Base-by-base conservation (phyloP, 129 eudicot species). In the Flaveria sonorensis region DNA sequence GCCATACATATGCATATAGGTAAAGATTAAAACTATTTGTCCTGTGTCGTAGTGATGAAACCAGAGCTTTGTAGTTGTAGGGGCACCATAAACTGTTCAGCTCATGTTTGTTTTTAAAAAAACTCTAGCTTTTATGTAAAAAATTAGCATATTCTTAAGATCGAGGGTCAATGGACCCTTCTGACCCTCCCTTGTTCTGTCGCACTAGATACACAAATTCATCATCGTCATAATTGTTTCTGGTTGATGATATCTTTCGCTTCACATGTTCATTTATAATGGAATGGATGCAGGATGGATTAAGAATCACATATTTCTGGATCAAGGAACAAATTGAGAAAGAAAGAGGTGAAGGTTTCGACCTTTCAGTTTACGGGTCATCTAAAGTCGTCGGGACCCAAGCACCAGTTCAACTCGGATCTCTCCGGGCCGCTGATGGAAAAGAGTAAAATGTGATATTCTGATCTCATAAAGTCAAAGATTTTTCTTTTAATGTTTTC, bases 341-440 rank as follows among this genome's bases (percentile, higher is more conserved):
- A 81, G 99, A 94, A 87, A 88, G 79, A 82, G 66, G 83, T 23
- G 67, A 84, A 46, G 99, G 99, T 11, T 79, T 77, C 45, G 92
- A 94, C 69, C 71, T 89, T 61, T 84, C 96, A 12, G 78, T 74
- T 77, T 94, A 94, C 53, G 99, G 99, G 14, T 84, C 99, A 18
- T 94, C 99, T 6, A 94, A 94, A 80, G 97, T 94, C 15, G 99
- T 94, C 81, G 94, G 96, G 62, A 94, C 99, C 16, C 96, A 94
- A 79, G 99, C 97, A 52, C 99, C 99, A 0, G 99, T 94, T 55
- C 92, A 89, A 74, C 90, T 91, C 2, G 99, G 99, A 21, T 91
- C 99, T 40, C 96, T 91, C 13, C 89, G 99, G 20, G 97, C 99
- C 32, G 99, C 99, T 48, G 99, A 94, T 83, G 99, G 99, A 72